Percentiles rank a stretch among this genome's conserved stretches.
phyloP scores from a whole-genome alignment of 2,329 filamentous ascomycete genomes.

The Fusarium pseudoanthophilum region DNA sequence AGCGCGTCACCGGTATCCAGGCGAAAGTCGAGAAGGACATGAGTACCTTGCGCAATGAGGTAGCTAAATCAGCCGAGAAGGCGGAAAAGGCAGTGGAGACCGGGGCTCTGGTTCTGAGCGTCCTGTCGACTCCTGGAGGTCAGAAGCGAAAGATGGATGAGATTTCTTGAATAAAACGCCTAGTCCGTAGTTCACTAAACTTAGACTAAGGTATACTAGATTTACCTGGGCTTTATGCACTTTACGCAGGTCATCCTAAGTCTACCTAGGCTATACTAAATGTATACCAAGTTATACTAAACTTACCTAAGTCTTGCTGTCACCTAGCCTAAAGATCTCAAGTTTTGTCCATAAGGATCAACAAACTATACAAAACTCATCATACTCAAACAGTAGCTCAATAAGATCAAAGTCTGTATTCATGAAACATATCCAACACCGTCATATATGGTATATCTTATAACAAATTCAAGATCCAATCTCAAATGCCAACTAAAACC shows the following conservation, averaged over 20 bases:
- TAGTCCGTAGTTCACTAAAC: background rate
- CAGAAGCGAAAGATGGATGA: background rate
- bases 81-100: background rate
- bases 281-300: background rate
- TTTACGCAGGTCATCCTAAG: background rate
- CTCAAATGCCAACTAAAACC: background rate
- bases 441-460: slow-evolving; percentile 1
- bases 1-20: too few relatives aligned
- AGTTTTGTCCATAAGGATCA: background rate
- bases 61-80: background rate
- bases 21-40: background rate
- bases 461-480: background rate
- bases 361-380: background rate
- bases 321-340: fast-evolving
- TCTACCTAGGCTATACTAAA: background rate
- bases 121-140: fast-evolving
- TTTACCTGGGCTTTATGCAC: background rate
- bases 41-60: fast-evolving
- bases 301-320: fast-evolving
- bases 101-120: fast-evolving
- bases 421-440: slow-evolving; percentile 4
- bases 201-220: background rate
- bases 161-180: background rate
- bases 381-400: background rate
- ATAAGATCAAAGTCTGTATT: background rate